Evolutionary conservation across 495 filamentous ascomycete species (phyloP), one percentile per base, ranked within the genome.

Genomic region (Lophiotrema nucula): DNA sequence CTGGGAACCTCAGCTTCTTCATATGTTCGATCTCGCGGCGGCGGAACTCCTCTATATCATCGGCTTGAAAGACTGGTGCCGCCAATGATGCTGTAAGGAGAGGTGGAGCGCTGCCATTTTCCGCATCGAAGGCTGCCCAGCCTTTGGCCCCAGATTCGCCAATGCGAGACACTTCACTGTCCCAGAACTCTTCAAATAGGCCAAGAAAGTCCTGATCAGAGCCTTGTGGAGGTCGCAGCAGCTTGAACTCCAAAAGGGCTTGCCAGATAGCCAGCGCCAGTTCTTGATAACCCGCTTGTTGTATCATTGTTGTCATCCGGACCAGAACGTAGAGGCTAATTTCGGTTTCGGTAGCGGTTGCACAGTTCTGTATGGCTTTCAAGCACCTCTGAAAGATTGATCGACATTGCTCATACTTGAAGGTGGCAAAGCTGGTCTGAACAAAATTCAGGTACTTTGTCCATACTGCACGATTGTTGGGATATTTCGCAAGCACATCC

Each of bases 191-290:
- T 24, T 77, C 67, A 48, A 95, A 87, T n/a, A 67, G 68, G n/a
- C 75, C 62, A 0, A 81, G 58, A 12, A 67, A 18, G 15, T 58
- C 52, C 12, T 66, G 62, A 1, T 64, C 42, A 15, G 72, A 58
- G 15, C 2, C 60, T 4, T 53, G 23, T 8, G 43, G 38, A 3
- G 85, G 85, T 16, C 71, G 73, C 47, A 83, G 82, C 53, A 89
- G 84, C 28, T 81, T 80, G 43, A 88, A 77, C 68, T 97, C 93
- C 3, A 97, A 74, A 4, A 87, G 63, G 8, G 81, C 86, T 68
- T 98, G 93, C 89, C 95, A 96, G 11, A 87, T 76, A 16, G 86
- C 90, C 1, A 87, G 74, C 3, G 88, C 84, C 33, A 86, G 74
- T 67, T 97, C 93, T n/a, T 75, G 66, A 67, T 85, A 93, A 0